Conservation (phyloP, 441 rosid species). For the Euphorbia schlechtendalii region DNA sequence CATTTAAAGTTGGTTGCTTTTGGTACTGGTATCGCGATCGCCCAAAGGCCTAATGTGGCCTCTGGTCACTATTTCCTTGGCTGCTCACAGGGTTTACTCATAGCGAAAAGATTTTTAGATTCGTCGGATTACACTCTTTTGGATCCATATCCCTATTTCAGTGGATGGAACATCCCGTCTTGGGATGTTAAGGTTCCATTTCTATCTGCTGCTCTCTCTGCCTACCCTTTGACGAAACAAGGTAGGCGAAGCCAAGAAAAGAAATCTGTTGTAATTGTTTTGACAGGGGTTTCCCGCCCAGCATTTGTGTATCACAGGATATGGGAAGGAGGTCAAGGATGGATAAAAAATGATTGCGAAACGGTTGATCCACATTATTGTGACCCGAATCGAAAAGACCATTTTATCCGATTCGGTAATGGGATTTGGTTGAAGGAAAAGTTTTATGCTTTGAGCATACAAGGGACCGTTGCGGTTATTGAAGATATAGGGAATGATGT, state of each 20-base stretch:
- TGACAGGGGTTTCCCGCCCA: conserved; percentile 17
- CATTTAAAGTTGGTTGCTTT: not conserved
- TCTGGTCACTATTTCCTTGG: not conserved
- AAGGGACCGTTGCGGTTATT: conserved; percentile 22
- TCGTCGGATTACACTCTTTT: not conserved
- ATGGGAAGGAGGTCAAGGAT: not conserved
- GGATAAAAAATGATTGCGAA: not conserved
- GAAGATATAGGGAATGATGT: conserved; percentile 12
- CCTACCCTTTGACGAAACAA: not conserved
- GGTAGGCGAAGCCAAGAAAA: not conserved
- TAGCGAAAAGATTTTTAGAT: not conserved
- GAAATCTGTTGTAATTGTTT: conserved; percentile 10
- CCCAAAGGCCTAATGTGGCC: not conserved
- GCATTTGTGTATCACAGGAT: conserved; percentile 4
- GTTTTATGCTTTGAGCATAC: conserved; percentile 18
- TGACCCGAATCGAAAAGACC: not conserved
- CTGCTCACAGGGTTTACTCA: no score
- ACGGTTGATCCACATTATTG: no score
- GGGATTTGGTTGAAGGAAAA: not conserved
- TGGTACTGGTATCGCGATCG: not conserved
- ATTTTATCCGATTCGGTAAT: not conserved
- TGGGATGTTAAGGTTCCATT: conserved; percentile 21
- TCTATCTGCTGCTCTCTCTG: conserved; percentile 1
- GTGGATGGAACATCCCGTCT: not conserved
- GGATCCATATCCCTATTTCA: not conserved